Evolutionary conservation across 176 grass and related monocot genomes (phyloP).

Genomic region (Cymbopogon citratus): DNA sequence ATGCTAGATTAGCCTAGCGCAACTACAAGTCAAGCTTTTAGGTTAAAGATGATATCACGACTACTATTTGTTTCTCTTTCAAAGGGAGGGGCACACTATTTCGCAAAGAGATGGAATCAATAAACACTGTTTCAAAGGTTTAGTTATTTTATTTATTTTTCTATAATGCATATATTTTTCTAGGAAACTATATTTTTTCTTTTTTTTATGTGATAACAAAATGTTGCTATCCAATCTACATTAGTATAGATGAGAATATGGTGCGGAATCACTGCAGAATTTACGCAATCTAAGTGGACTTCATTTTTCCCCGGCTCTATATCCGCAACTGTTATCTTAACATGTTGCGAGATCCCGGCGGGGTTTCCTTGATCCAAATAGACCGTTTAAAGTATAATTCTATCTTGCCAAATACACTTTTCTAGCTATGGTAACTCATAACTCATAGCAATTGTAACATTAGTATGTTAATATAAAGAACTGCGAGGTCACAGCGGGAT

Average conservation of each 20-base stretch:
- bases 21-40: slow-evolving; percentile 36
- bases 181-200: background rate
- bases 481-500: too few relatives aligned
- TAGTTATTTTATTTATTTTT: background rate
- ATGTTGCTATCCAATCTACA: too few relatives aligned
- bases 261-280: background rate
- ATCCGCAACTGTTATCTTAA: background rate
- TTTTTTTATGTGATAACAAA: too few relatives aligned
- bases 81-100: background rate
- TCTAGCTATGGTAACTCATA: too few relatives aligned
- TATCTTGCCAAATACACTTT: background rate
- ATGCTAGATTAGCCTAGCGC: slow-evolving; percentile 9
- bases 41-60: slow-evolving; percentile 8
- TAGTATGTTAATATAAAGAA: too few relatives aligned
- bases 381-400: background rate
- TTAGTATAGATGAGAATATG: background rate
- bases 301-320: background rate
- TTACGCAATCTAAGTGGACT: background rate
- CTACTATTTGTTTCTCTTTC: background rate
- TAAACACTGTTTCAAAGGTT: background rate
- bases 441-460: too few relatives aligned
- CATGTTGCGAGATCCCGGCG: background rate
- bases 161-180: background rate
- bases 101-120: background rate
- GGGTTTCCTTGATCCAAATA: background rate